These are phyloP conservation scores for Globisporangium paroecandrum DNA, from an alignment of 352 stramenopile genomes.

Conservation along the genomic window DNA sequence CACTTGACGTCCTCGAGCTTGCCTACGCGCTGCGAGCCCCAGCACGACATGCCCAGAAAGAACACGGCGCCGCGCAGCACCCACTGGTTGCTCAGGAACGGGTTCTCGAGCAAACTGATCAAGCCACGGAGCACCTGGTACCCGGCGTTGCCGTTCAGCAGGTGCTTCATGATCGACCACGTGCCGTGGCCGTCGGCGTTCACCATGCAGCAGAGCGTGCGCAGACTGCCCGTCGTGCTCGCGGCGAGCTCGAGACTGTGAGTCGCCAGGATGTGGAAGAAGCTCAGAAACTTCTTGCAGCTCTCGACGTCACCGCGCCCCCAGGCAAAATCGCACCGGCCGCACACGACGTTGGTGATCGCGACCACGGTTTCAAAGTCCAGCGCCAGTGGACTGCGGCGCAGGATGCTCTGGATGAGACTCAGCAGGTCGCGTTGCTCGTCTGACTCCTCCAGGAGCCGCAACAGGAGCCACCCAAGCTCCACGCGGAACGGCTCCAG, in stretches of 20 bases:
- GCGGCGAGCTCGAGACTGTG: conserved; percentile 60
- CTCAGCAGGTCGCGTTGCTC: conserved; percentile 71
- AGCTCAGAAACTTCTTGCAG: conserved; percentile 66
- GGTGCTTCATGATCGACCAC: conserved; percentile 78
- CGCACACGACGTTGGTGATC: conserved; percentile 65
- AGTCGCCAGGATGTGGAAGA: conserved; percentile 70
- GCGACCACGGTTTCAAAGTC: conserved; percentile 66
- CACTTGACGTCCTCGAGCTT: conserved; percentile 76
- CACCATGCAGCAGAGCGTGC: conserved; percentile 79
- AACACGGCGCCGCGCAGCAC: conserved; percentile 82
- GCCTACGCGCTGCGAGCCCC: conserved; percentile 74
- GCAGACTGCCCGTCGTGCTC: conserved; percentile 55
- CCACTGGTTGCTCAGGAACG: conserved; percentile 50
- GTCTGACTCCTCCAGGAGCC: conserved; percentile 74
- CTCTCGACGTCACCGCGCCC: conserved; percentile 64
- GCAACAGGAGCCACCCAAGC: conserved; percentile 71
- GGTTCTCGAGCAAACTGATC: conserved; percentile 70
- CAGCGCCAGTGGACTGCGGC: conserved; percentile 48
- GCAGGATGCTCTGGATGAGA: conserved; percentile 73
- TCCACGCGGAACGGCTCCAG: conserved; percentile 68
- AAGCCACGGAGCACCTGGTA: conserved; percentile 73
- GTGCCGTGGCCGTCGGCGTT: conserved; percentile 81
- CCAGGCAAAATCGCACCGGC: conserved; percentile 71
- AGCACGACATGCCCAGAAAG: conserved; percentile 88
- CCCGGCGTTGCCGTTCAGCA: conserved; percentile 59